Conservation (phyloP, 1,284 basidiomycete species). For the Irpex sp. region DNA sequence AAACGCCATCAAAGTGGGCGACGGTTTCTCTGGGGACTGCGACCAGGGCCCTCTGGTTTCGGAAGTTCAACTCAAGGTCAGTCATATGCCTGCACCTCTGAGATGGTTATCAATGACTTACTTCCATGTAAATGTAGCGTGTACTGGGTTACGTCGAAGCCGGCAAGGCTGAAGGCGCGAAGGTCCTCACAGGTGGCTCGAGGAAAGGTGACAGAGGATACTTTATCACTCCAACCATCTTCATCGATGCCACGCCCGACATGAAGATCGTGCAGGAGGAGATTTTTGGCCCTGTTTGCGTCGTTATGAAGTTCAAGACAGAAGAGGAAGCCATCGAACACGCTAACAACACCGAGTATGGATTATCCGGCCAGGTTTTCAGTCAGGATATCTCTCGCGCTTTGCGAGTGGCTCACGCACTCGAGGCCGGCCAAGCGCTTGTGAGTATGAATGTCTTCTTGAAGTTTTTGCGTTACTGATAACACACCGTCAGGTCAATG, state of each 20-base stretch:
- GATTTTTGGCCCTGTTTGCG: constrained; percentile 86
- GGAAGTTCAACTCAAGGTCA: constrained; percentile 60
- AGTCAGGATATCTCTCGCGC: constrained; percentile 76
- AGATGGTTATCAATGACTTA: background rate
- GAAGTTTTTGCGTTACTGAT: constrained; percentile 20
- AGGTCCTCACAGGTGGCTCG: constrained; percentile 71
- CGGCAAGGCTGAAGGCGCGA: constrained; percentile 85
- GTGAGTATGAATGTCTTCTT: constrained; percentile 24
- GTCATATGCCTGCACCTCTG: background rate
- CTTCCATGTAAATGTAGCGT: constrained; percentile 37
- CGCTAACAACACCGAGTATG: constrained; percentile 87
- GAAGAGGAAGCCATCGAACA: constrained; percentile 61
- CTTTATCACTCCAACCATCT: constrained; percentile 82
- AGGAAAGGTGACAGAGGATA: constrained; percentile 70
- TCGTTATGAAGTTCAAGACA: constrained; percentile 69
- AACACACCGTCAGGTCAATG: constrained; percentile 16
- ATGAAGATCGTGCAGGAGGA: constrained; percentile 92
- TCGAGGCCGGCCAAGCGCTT: constrained; percentile 84
- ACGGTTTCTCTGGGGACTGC: constrained; percentile 71
- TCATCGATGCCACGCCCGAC: constrained; percentile 71
- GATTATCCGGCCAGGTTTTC: constrained; percentile 78
- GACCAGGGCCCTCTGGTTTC: constrained; percentile 89
- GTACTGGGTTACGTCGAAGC: constrained; percentile 86
- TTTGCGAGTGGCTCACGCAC: constrained; percentile 67
- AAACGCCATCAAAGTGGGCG: constrained; percentile 61